A percentile compares a stretch with the other conserved stretches of the same genome.
Conservation (phyloP, 768 basidiomycete genomes). For the Agrocybe chaxingu region DNA sequence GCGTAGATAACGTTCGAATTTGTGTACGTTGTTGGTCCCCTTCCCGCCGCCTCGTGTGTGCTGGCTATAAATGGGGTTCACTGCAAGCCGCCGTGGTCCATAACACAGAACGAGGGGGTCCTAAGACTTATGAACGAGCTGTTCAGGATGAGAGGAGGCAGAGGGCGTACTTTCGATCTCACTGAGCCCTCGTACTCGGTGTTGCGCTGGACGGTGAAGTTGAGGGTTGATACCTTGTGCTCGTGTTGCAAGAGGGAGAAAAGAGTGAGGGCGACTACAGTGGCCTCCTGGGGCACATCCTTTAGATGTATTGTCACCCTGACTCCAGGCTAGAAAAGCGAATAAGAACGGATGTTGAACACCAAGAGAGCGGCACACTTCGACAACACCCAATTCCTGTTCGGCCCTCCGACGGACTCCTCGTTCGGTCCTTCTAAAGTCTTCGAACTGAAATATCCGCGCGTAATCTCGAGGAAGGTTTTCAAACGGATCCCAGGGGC, state of each 20-base stretch:
- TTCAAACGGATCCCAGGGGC: conserved; percentile 97
- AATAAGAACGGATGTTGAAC: background rate
- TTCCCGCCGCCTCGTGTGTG: conserved; percentile 87
- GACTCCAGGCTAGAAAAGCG: conserved; percentile 60
- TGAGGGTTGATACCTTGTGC: conserved; percentile 90
- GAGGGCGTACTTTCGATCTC: conserved; percentile 71
- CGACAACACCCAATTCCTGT: conserved; percentile 53
- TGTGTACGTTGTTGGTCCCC: conserved; percentile 96
- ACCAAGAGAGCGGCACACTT: conserved; percentile 43
- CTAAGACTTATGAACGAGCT: conserved; percentile 30
- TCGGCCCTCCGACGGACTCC: conserved; percentile 65
- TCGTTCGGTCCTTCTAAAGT: conserved; percentile 83
- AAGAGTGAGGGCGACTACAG: conserved; percentile 54
- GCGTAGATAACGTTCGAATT: conserved; percentile 87
- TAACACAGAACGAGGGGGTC: conserved; percentile 88
- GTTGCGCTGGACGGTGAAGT: conserved; percentile 91
- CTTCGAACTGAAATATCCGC: conserved; percentile 95
- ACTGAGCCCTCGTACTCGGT: conserved; percentile 91
- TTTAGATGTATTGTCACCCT: conserved; percentile 77
- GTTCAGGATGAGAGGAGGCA: background rate
- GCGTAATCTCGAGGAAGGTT: conserved; percentile 93
- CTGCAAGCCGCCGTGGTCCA: conserved; percentile 79
- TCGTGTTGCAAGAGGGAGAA: conserved; percentile 92
- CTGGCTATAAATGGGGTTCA: conserved; percentile 91
- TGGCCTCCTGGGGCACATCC: conserved; percentile 67